phyloP scores from a whole-genome alignment of 2,329 filamentous ascomycete species.

The Laburnicola sp. region DNA sequence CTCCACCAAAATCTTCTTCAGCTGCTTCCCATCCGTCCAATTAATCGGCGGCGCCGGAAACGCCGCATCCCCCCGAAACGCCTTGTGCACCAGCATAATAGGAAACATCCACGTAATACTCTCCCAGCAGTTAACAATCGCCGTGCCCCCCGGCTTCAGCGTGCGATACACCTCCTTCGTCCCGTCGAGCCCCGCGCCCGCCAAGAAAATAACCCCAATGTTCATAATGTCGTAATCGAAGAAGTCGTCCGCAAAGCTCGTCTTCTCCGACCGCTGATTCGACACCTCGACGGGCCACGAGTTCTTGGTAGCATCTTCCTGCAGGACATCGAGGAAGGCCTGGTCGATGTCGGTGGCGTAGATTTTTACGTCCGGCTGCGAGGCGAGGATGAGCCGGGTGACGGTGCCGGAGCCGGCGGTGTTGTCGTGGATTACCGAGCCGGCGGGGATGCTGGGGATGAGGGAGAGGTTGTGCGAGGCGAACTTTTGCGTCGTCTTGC shows the following conservation, averaged over 20 bases:
- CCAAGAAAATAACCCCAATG: slow-evolving; percentile 47
- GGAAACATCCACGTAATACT: slow-evolving; percentile 30
- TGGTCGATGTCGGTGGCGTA: slow-evolving; percentile 38
- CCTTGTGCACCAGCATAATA: slow-evolving; percentile 23
- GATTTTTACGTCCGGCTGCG: slow-evolving; percentile 23
- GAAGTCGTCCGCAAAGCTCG: slow-evolving; percentile 30
- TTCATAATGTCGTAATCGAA: slow-evolving; percentile 48
- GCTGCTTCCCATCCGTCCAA: slow-evolving; percentile 34
- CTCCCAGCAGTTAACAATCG: slow-evolving; percentile 46
- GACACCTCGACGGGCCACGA: slow-evolving; percentile 29
- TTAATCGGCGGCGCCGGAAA: slow-evolving; percentile 23
- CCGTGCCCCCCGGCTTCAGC: slow-evolving; percentile 42
- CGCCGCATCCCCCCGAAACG: slow-evolving; percentile 21
- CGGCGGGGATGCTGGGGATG: slow-evolving; percentile 27
- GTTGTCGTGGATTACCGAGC: slow-evolving; percentile 41
- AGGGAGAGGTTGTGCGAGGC: slow-evolving; percentile 33
- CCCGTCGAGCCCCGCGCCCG: slow-evolving; percentile 32
- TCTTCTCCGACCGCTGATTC: slow-evolving; percentile 21
- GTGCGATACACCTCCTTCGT: slow-evolving; percentile 46
- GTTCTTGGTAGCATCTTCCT: slow-evolving; percentile 14
- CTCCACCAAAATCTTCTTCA: slow-evolving; percentile 32
- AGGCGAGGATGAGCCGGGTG: slow-evolving; percentile 25
- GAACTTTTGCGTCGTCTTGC: slow-evolving; percentile 30
- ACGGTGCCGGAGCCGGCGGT: slow-evolving; percentile 39
- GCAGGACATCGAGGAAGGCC: slow-evolving; percentile 28